Evolutionary conservation across 257 asterid species (phyloP).

Genomic region (Asclepias syriaca): DNA sequence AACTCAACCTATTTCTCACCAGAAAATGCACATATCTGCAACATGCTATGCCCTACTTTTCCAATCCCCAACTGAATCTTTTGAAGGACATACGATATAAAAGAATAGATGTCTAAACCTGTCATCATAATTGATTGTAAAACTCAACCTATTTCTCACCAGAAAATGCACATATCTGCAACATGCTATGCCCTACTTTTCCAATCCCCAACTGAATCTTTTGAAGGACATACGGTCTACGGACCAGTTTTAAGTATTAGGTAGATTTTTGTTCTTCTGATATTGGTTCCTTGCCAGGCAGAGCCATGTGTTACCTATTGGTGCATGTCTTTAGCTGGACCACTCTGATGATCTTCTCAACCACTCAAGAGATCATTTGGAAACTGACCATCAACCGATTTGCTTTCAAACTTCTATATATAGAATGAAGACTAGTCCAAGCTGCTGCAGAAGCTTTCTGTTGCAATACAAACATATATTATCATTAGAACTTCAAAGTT

Average conservation of each 20-base stretch:
- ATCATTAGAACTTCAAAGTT: neutral
- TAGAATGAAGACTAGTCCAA: neutral
- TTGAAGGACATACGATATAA: too few species aligned
- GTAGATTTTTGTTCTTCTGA: neutral
- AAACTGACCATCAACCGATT: too few species aligned
- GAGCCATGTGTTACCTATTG: slow-evolving; percentile 2
- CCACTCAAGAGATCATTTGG: neutral
- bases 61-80: too few species aligned
- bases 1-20: too few species aligned
- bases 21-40: too few species aligned
- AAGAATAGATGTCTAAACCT: neutral
- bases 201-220: neutral
- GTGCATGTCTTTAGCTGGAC: neutral
- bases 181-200: neutral
- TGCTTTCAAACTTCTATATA: neutral
- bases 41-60: too few species aligned
- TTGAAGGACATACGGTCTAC: neutral
- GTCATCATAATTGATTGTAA: neutral
- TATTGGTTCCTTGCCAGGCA: neutral
- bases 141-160: neutral
- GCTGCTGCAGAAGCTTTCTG: neutral
- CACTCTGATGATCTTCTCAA: neutral
- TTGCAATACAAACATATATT: neutral
- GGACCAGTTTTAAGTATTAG: neutral
- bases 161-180: neutral